Evolutionary conservation across 2,329 filamentous ascomycete species (phyloP).

Genomic region (Pyrenophora teres): DNA sequence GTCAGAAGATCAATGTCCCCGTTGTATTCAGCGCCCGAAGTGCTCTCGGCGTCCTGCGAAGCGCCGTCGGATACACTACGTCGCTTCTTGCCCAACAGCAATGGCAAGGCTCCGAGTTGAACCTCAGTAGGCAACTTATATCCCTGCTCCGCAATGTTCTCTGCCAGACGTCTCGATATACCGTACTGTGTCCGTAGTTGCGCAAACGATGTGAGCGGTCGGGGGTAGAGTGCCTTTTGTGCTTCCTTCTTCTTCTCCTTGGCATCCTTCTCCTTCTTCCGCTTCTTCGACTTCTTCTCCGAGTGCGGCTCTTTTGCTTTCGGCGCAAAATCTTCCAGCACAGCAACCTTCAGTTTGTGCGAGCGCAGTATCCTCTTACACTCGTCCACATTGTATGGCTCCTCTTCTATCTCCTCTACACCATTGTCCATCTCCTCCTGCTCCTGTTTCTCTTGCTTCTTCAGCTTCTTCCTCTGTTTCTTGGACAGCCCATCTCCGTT

Average conservation of each 20-base stretch:
- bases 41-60: constrained; percentile 48
- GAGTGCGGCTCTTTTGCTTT: constrained; percentile 55
- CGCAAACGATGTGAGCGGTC: constrained; percentile 76
- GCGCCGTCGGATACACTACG: background rate
- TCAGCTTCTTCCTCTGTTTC: constrained; percentile 24
- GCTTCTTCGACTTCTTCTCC: constrained; percentile 60
- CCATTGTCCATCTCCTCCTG: constrained; percentile 6
- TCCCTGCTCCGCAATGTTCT: constrained; percentile 82
- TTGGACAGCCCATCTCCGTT: constrained; percentile 14
- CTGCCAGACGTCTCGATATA: constrained; percentile 73
- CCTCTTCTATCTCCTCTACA: constrained; percentile 6
- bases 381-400: constrained; percentile 67
- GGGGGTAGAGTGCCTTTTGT: constrained; percentile 72
- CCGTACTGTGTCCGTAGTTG: constrained; percentile 72
- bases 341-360: constrained; percentile 82
- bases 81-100: constrained; percentile 65
- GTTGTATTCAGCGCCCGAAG: constrained; percentile 28
- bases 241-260: constrained; percentile 54
- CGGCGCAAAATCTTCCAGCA: constrained; percentile 60
- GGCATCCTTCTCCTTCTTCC: constrained; percentile 46
- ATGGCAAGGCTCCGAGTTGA: constrained; percentile 81
- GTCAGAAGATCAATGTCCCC: constrained; percentile 75
- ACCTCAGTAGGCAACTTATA: constrained; percentile 92
- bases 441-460: constrained; percentile 11
- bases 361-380: constrained; percentile 74